phyloP scores from a whole-genome alignment of 2,329 filamentous ascomycete genomes.

The Aspergillus eucalypticola region DNA sequence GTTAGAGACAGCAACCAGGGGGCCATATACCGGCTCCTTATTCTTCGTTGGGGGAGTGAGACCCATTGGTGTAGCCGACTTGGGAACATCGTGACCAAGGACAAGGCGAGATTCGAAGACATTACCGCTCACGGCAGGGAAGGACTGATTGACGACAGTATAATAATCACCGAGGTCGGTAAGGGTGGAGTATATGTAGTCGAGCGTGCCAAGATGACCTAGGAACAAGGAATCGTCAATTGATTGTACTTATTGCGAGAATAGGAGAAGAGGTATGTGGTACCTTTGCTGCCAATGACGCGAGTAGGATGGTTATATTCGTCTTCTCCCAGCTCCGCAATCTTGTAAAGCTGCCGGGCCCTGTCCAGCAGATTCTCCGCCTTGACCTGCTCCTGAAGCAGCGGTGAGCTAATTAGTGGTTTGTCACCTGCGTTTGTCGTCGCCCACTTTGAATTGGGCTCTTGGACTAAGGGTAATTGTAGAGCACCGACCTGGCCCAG shows the following conservation, averaged over 20 bases:
- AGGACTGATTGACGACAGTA: conserved; percentile 53
- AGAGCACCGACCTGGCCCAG: conserved; percentile 18
- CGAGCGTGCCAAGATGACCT: conserved; percentile 63
- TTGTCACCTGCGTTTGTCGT: conserved; percentile 17
- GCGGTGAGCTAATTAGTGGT: conserved; percentile 51
- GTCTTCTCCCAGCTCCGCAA: conserved; percentile 59
- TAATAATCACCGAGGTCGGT: conserved; percentile 38
- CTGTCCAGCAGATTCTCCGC: conserved; percentile 58
- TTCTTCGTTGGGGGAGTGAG: conserved; percentile 56
- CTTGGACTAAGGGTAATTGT: conserved; percentile 21
- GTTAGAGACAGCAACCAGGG: conserved; percentile 51
- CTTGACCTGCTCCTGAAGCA: conserved; percentile 51
- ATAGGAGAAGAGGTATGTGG: no score
- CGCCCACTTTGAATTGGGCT: conserved; percentile 11
- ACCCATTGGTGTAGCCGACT: conserved; percentile 60
- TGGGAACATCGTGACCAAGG: conserved; percentile 56
- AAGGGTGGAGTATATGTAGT: conserved; percentile 62
- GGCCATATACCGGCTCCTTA: conserved; percentile 51
- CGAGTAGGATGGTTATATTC: conserved; percentile 70
- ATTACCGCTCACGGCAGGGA: conserved; percentile 61
- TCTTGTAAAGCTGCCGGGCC: conserved; percentile 62
- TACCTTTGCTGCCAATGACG: conserved; percentile 68
- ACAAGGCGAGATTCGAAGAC: conserved; percentile 62
- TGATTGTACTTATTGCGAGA: not conserved
- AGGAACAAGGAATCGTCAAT: not conserved